These are phyloP conservation scores for Penicillium chermesinum DNA, from an alignment of 495 filamentous ascomycete genomes.

Conservation along the genomic window DNA sequence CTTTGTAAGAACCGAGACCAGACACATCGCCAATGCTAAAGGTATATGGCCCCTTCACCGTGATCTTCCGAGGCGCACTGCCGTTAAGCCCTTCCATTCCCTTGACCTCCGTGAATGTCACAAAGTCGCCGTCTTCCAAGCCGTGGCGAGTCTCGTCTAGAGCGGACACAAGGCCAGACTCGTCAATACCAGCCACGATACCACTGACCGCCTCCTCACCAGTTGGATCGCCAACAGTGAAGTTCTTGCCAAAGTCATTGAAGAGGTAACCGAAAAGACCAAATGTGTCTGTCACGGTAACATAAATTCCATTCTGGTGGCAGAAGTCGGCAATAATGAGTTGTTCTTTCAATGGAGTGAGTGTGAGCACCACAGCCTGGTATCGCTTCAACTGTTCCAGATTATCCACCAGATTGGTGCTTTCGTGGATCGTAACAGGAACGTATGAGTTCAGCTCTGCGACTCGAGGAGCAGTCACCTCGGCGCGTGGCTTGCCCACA, in stretches of 20 bases:
- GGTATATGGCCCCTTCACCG: constrained; percentile 91
- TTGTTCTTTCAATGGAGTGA: constrained; percentile 73
- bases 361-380: constrained; percentile 88
- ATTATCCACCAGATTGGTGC: constrained; percentile 59
- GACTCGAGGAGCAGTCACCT: constrained; percentile 79
- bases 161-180: constrained; percentile 86
- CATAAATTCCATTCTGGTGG: constrained; percentile 83
- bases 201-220: constrained; percentile 85
- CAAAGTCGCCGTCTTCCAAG: constrained; percentile 91
- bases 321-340: constrained; percentile 82
- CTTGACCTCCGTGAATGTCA: constrained; percentile 88
- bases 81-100: constrained; percentile 90
- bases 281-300: constrained; percentile 82
- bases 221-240: constrained; percentile 81
- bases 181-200: constrained; percentile 84
- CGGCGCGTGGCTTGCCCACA: constrained; percentile 86
- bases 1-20: constrained; percentile 73
- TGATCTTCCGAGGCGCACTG: constrained; percentile 77
- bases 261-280: constrained; percentile 95
- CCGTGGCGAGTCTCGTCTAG: constrained; percentile 95
- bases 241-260: constrained; percentile 94
- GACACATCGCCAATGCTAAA: constrained; percentile 96
- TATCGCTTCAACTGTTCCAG: constrained; percentile 76
- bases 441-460: constrained; percentile 96
- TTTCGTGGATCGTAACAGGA: constrained; percentile 71